Conservation (phyloP, 2,329 filamentous ascomycete species). For the Hyphodiscus sp. region DNA sequence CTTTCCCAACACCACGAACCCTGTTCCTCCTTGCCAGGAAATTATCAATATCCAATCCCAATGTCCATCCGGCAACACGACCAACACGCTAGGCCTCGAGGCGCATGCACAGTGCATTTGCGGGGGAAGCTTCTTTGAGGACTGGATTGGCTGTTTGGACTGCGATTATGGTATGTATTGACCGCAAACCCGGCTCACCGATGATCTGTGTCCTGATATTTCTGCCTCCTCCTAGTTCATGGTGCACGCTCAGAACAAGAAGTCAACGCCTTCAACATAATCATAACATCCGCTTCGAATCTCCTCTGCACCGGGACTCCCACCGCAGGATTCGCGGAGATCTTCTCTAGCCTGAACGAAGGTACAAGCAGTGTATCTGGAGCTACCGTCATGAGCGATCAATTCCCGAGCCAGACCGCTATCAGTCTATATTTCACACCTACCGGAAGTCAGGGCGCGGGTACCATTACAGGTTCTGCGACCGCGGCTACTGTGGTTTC, state of each 20-base stretch:
- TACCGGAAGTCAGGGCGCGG: conserved; percentile 33
- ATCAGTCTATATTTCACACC: conserved; percentile 39
- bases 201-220: neutral
- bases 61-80: conserved; percentile 31
- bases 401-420: conserved; percentile 33
- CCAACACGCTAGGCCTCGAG: conserved; percentile 22
- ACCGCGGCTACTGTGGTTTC: conserved; percentile 18
- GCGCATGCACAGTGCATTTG: conserved; percentile 37
- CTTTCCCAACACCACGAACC: conserved; percentile 14
- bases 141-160: conserved; percentile 37
- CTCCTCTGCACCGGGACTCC: conserved; percentile 34
- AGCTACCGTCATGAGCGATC: conserved; percentile 30
- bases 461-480: conserved; percentile 37
- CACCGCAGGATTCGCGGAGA: conserved; percentile 30
- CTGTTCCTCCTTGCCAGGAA: conserved; percentile 30
- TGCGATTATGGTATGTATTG: conserved; percentile 29
- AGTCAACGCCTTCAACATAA: conserved; percentile 29
- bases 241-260: conserved; percentile 34
- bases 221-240: conserved; percentile 24
- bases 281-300: conserved; percentile 32
- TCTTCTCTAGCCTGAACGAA: conserved; percentile 30
- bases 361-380: conserved; percentile 27
- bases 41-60: conserved; percentile 31
- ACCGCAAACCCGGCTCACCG: too few relatives aligned
- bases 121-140: conserved; percentile 36